Conservation (phyloP, 1,139 yeast species). For the Hyphopichia pseudoburtonii region DNA sequence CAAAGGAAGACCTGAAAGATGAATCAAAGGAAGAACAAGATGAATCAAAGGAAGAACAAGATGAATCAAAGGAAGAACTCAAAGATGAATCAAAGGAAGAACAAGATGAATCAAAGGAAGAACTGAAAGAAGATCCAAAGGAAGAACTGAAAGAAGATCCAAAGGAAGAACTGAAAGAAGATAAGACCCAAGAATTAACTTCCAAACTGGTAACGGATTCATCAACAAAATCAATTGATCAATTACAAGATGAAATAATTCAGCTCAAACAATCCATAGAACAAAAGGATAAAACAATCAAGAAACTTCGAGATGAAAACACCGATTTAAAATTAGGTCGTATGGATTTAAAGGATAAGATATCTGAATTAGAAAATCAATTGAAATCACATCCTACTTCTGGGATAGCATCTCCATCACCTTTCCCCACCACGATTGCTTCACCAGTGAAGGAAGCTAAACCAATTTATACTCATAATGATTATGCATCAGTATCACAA, state of each 20-base stretch:
- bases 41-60: constrained; percentile 7
- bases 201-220: too few relatives aligned
- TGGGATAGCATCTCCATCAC: constrained; percentile 3
- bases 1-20: constrained; percentile 9
- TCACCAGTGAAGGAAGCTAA: constrained; percentile 26
- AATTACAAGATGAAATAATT: constrained; percentile 33
- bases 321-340: constrained; percentile 43
- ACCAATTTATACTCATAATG: constrained; percentile 36
- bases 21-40: constrained; percentile 8
- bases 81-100: constrained; percentile 12
- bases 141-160: too few relatives aligned
- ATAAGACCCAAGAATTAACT: too few relatives aligned
- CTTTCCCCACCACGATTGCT: constrained; percentile 9
- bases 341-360: constrained; percentile 47
- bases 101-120: not conserved
- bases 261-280: constrained; percentile 24
- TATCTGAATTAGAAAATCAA: constrained; percentile 25
- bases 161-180: too few relatives aligned
- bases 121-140: too few relatives aligned
- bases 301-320: constrained; percentile 42
- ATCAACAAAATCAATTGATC: constrained; percentile 12
- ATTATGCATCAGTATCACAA: constrained; percentile 33
- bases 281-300: constrained; percentile 36
- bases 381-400: constrained; percentile 9
- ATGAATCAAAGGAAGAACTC: constrained; percentile 5